A percentile compares a stretch with the other conserved stretches of the same genome.
Conservation (phyloP, 768 basidiomycete genomes). For the Russula sp. region DNA sequence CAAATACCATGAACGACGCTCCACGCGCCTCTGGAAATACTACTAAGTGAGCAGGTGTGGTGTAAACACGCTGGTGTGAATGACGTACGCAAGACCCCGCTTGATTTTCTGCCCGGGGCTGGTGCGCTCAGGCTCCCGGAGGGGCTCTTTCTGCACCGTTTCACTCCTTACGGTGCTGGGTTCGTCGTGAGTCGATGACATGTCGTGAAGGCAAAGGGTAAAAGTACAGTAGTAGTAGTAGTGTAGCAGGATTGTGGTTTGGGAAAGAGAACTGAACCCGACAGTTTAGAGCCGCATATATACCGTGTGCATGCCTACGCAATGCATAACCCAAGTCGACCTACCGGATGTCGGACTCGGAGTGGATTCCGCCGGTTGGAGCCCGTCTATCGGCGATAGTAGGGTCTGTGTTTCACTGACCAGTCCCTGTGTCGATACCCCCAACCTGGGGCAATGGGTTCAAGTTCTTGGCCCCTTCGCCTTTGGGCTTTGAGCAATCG, state of each 20-base stretch:
- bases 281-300: not conserved
- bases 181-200: constrained; percentile 7
- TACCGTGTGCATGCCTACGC: not conserved
- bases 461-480: not conserved
- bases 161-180: not conserved
- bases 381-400: no score
- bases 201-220: not conserved
- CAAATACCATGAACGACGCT: constrained; percentile 10
- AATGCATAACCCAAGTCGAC: not conserved
- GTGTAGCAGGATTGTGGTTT: not conserved
- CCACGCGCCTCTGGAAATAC: not conserved
- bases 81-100: constrained; percentile 12
- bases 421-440: not conserved
- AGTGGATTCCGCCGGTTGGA: not conserved
- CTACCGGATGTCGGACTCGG: not conserved
- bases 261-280: not conserved
- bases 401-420: no score
- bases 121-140: not conserved
- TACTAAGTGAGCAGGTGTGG: not conserved
- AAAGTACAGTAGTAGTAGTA: not conserved
- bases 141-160: not conserved
- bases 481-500: no score
- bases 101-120: constrained; percentile 4
- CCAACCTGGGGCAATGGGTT: not conserved
- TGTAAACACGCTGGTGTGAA: not conserved